A percentile compares a stretch with the other conserved stretches of the same genome.
Conservation (phyloP, 2,329 filamentous ascomycete species). For the Colletotrichum tabaci region DNA sequence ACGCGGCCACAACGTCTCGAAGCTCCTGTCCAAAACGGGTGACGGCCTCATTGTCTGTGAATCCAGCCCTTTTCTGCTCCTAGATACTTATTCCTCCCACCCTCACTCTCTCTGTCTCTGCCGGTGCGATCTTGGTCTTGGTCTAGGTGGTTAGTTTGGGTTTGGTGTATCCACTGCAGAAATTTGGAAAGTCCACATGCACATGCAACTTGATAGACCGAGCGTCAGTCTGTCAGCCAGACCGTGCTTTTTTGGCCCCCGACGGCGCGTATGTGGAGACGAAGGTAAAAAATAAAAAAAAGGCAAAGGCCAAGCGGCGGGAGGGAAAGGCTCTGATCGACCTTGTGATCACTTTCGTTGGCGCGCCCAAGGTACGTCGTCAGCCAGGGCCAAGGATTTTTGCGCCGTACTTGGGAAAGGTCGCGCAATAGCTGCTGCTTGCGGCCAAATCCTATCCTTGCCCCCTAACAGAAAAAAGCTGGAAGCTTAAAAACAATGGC, state of each 20-base stretch:
- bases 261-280: conserved; percentile 35
- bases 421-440: conserved; percentile 39
- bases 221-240: conserved; percentile 9
- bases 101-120: not conserved
- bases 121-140: not conserved
- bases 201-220: conserved; percentile 1
- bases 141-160: not conserved
- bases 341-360: conserved; percentile 43
- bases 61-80: not conserved
- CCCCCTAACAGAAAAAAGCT: not conserved
- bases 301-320: conserved; percentile 9
- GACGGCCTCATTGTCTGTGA: not conserved
- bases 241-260: not conserved
- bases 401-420: conserved; percentile 35
- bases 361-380: conserved; percentile 30
- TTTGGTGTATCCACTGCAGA: not conserved
- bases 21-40: conserved; percentile 5
- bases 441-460: conserved; percentile 32
- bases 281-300: not conserved
- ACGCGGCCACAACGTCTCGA: conserved; percentile 9
- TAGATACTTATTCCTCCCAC: not conserved
- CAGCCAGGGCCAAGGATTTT: conserved; percentile 34
- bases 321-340: conserved; percentile 36
- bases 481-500: conserved; percentile 34
- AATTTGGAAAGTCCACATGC: conserved; percentile 22